Base-by-base conservation (phyloP, 2,329 filamentous ascomycete genomes). In the Hypoxylon sp. region DNA sequence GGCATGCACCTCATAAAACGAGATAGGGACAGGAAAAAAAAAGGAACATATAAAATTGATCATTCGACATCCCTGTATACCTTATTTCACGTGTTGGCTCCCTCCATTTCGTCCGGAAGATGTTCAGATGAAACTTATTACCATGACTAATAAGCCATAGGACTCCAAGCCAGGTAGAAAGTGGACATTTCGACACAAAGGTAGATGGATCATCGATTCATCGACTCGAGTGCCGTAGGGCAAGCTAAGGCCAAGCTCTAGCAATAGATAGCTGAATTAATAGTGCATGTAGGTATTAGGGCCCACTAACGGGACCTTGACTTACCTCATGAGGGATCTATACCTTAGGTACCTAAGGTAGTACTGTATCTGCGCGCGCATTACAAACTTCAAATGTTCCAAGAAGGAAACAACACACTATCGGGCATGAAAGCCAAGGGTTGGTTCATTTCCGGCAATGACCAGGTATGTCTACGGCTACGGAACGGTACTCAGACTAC, bases 1-100 rank as follows among this genome's bases (percentile, higher is more conserved):
- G 65, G 63, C 56, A 66, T 63, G 60, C 59, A 59, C 44, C 56
- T 62, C 58, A 44, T 46, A 46, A 24, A 46, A 43, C 20, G 20
- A 26, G 24, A 7, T 41, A 41, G 37, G 43, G 11, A 46, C 7
- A 46, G 24, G 11, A 62, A 62, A 53, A 62, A 54, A 49, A 32
- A 19, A 32, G 11, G 15, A 15, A 59, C 30, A 59, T 47, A 59
- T 58, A 60, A 62, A 62, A 56, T 59, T 65, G 58, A 64, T n/a
- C 59, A 57, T 54, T 59, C 49, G 39, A 46, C 30, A 67, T 67
- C 65, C 65, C 49, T 67, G 65, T 65, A 56, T 57, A 56, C 60
- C 64, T 61, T 59, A 44, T 56, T 60, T 53, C 54, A 61, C 64
- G 64, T 67, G 60, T 64, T 49, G 60, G 49, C 49, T 50, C 28